Evolutionary conservation across 495 filamentous ascomycete genomes (phyloP), one percentile per base, ranked within the genome.

Genomic region (Cryomyces antarcticus): DNA sequence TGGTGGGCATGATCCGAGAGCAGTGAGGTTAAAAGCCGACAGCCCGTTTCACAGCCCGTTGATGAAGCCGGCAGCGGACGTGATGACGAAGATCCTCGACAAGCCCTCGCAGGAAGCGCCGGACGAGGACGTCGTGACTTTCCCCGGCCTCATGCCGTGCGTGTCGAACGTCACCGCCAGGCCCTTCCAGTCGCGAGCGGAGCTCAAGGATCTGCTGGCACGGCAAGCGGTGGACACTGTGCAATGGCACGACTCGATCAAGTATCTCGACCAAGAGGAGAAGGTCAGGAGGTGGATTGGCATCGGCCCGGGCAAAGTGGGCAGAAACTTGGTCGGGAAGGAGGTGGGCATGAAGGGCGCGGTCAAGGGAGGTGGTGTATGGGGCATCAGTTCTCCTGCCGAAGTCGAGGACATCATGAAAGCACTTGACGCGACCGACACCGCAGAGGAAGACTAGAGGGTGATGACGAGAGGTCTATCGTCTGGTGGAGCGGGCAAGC

Each of bases 251-350:
- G 83, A 89, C 39, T 86, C 80, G 48, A 81, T 96, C 38, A 75
- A 75, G 48, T 95, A 87, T 52, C 62, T 97, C 37, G 83, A 96
- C 56, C 77, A 89, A 49, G 81, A 89, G 45, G 65, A 75, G 52
- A 81, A 79, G 44, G 82, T 96, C 6, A 67, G 73, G 49, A 67
- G 85, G 37, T 96, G 88, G 86, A 69, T 97, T 39, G 89, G 88
- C 12, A 82, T 97, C 49, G 89, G 89, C 3, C 89, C 89, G 0
- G 89, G 88, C 1, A 93, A 93, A 53, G 87, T 97, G 5, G 89
- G 87, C 3, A 70, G 85, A 42, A 95, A 95, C 56, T 59, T 97
- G 24, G 89, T 97, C 5, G 86, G 87, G 0, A 93, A 93, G 58
- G 89, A 95, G 57, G 87, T 97, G 5, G 86, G 85, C 1, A 84